Evolutionary conservation across 345 rosid species (phyloP).

Genomic region (Salix dunnii): DNA sequence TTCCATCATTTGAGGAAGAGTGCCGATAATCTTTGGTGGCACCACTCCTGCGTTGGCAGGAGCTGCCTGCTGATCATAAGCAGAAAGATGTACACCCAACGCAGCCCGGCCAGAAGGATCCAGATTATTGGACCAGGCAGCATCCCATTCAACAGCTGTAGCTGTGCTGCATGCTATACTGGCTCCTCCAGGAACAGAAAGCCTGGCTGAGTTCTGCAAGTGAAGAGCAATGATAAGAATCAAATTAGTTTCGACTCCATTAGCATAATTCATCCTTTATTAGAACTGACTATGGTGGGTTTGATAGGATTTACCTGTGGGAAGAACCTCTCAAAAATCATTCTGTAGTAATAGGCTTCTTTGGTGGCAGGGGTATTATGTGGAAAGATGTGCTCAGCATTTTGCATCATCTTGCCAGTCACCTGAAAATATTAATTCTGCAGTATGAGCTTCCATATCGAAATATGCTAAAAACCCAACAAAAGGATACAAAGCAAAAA

Average conservation of each 20-base stretch:
- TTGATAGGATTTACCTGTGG: constrained; percentile 52
- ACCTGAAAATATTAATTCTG: constrained; percentile 41
- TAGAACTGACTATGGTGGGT: background rate
- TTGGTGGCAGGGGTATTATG: constrained; percentile 79
- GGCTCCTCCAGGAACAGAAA: constrained; percentile 87
- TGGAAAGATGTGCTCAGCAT: constrained; percentile 65
- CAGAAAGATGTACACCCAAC: constrained; percentile 76
- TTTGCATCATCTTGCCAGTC: constrained; percentile 73
- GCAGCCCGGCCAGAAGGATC: constrained; percentile 99
- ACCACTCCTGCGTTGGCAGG: constrained; percentile 20
- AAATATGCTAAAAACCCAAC: background rate
- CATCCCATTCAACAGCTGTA: constrained; percentile 87
- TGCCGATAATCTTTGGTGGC: constrained; percentile 37
- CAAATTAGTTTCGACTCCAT: background rate
- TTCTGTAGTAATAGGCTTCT: constrained; percentile 87
- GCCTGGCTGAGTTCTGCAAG: constrained; percentile 70
- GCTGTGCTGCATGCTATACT: constrained; percentile 91
- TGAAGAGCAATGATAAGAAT: background rate
- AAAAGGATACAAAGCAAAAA: background rate
- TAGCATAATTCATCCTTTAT: background rate
- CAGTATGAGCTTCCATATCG: background rate
- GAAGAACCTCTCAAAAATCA: constrained; percentile 89
- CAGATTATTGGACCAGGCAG: constrained; percentile 73
- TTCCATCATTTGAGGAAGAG: constrained; percentile 45
- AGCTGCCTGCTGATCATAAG: constrained; percentile 41